A percentile compares a stretch with the other conserved stretches of the same genome.
Conservation (phyloP, 2,329 filamentous ascomycete genomes). For the Macrophomina pseudophaseolina region DNA sequence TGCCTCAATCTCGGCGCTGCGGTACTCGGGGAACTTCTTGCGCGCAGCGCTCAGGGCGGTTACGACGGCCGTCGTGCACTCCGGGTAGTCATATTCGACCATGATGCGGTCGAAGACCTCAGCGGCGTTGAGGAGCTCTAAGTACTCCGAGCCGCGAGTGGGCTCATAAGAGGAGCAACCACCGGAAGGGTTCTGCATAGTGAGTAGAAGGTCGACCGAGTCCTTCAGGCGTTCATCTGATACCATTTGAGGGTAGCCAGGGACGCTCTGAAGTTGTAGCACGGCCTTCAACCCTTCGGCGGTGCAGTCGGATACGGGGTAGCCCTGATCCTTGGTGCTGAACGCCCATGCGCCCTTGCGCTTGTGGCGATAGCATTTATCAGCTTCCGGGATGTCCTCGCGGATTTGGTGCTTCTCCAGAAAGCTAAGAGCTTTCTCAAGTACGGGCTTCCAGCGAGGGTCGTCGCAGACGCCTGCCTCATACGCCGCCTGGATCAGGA, state of each 20-base stretch:
- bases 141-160: conserved; percentile 73
- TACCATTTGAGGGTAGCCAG: conserved; percentile 75
- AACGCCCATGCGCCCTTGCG: conserved; percentile 96
- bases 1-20: conserved; percentile 71
- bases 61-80: conserved; percentile 94
- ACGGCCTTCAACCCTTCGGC: conserved; percentile 88
- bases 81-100: conserved; percentile 98
- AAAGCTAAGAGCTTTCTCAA: conserved; percentile 80
- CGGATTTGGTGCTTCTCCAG: conserved; percentile 90
- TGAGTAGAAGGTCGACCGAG: conserved; percentile 85
- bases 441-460: conserved; percentile 79
- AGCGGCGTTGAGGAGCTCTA: conserved; percentile 91
- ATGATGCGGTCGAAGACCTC: conserved; percentile 98
- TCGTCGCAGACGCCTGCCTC: conserved; percentile 80
- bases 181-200: conserved; percentile 86
- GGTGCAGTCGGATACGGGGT: conserved; percentile 93
- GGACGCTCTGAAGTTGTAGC: conserved; percentile 79
- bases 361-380: conserved; percentile 83
- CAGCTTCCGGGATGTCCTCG: conserved; percentile 78
- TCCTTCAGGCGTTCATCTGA: conserved; percentile 81
- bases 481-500: conserved; percentile 80
- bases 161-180: conserved; percentile 91
- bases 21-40: conserved; percentile 80
- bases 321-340: conserved; percentile 89
- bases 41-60: conserved; percentile 85